A percentile compares a stretch with the other conserved stretches of the same genome.
These are phyloP conservation scores for Hypoxylon fragiforme DNA, from an alignment of 495 filamentous ascomycete species.

Conservation along the genomic window DNA sequence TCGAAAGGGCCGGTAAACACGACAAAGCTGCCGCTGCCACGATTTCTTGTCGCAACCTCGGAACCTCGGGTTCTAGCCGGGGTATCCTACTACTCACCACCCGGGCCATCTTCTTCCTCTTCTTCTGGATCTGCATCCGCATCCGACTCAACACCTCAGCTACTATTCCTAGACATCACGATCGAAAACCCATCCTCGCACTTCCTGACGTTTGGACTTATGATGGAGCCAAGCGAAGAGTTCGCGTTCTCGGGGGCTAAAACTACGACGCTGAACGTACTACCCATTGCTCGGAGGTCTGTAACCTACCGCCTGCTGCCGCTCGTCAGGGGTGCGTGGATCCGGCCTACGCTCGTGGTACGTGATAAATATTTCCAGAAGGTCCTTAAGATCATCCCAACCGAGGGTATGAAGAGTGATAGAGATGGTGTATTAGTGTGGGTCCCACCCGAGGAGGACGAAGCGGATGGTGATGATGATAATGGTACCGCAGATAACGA, in stretches of 20 bases:
- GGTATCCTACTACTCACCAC: constrained; percentile 48
- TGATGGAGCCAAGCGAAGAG: constrained; percentile 88
- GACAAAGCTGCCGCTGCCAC: constrained; percentile 70
- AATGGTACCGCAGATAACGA: no score
- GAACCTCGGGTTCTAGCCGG: constrained; percentile 87
- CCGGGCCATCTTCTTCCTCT: constrained; percentile 8
- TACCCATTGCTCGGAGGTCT: constrained; percentile 73
- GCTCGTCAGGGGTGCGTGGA: constrained; percentile 63
- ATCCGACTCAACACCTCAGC: constrained; percentile 19
- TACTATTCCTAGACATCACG: constrained; percentile 60
- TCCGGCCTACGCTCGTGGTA: constrained; percentile 71
- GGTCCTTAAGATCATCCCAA: constrained; percentile 70
- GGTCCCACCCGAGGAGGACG: constrained; percentile 55
- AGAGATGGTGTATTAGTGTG: constrained; percentile 74
- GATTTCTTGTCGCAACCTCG: constrained; percentile 73
- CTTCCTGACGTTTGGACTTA: constrained; percentile 85
- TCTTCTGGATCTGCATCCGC: background rate
- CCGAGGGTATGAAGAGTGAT: constrained; percentile 71
- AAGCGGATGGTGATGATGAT: constrained; percentile 25
- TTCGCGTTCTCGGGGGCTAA: constrained; percentile 95
- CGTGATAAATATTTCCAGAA: constrained; percentile 91
- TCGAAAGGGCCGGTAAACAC: constrained; percentile 51
- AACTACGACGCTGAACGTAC: constrained; percentile 70
- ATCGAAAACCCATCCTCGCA: constrained; percentile 95
- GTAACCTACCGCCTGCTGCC: constrained; percentile 72